These are phyloP conservation scores for Globisporangium irregulare DNA, from an alignment of 352 stramenopile species.

Conservation along the genomic window DNA sequence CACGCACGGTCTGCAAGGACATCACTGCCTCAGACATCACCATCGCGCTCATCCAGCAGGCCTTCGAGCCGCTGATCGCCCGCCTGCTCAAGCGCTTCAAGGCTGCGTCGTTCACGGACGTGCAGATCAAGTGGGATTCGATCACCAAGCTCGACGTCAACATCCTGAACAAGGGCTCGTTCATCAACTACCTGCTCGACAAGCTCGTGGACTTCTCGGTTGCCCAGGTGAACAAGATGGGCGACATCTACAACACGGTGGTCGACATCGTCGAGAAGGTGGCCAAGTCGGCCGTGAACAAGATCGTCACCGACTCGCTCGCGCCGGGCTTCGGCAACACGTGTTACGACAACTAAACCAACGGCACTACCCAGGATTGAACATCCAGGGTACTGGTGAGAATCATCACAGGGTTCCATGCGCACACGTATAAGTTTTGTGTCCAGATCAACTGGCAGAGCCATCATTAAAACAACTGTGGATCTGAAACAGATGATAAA, in stretches of 20 bases:
- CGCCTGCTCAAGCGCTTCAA: slow-evolving; percentile 35
- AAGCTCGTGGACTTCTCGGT: slow-evolving; percentile 45
- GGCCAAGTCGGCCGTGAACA: slow-evolving; percentile 48
- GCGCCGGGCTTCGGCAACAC: slow-evolving; percentile 38
- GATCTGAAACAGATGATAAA: background rate
- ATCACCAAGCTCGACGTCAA: slow-evolving; percentile 52
- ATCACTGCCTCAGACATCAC: slow-evolving; percentile 45
- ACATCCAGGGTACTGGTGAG: background rate
- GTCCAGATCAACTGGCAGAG: background rate
- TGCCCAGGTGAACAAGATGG: slow-evolving; percentile 63
- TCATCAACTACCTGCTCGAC: slow-evolving; percentile 48
- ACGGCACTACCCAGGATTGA: background rate
- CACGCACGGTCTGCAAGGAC: slow-evolving; percentile 46
- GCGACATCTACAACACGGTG: slow-evolving; percentile 47
- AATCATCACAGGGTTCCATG: too few species aligned
- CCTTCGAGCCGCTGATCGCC: slow-evolving; percentile 33
- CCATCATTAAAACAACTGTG: background rate
- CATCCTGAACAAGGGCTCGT: slow-evolving; percentile 34
- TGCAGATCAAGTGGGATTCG: slow-evolving; percentile 41
- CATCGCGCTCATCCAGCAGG: slow-evolving; percentile 27
- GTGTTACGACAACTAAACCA: slow-evolving; percentile 32
- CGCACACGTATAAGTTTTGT: background rate
- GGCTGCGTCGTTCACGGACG: slow-evolving; percentile 28
- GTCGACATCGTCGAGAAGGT: slow-evolving; percentile 36
- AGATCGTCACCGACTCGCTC: slow-evolving; percentile 38